Conservation (phyloP, 2,329 filamentous ascomycete genomes). For the Ascochyta clinopodiicola region DNA sequence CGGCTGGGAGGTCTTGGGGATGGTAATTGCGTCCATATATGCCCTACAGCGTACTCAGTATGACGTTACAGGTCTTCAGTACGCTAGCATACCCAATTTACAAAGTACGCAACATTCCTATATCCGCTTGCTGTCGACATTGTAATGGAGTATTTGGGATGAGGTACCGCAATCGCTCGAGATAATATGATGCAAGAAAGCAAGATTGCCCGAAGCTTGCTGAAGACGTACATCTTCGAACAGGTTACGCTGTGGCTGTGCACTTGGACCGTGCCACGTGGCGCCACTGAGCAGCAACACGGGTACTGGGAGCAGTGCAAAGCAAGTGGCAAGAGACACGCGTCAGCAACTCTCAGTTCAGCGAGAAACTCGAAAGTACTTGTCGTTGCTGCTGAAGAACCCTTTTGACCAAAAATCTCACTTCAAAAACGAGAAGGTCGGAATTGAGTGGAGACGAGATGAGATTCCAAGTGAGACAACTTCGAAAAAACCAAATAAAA, state of each 20-base stretch:
- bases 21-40: conserved; percentile 49
- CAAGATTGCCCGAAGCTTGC: conserved; percentile 24
- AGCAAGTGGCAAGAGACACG: background rate
- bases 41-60: conserved; percentile 31
- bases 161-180: conserved; percentile 34
- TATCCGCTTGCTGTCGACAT: conserved; percentile 37
- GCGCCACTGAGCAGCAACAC: conserved; percentile 28
- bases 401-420: background rate
- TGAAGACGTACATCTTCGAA: conserved; percentile 23
- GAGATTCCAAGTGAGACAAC: background rate
- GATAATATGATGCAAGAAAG: conserved; percentile 26
- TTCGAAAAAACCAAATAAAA: background rate
- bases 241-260: conserved; percentile 31
- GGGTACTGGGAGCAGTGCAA: background rate
- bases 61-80: conserved; percentile 8
- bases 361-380: background rate
- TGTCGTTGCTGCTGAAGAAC: background rate
- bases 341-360: background rate
- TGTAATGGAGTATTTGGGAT: conserved; percentile 4
- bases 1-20: conserved; percentile 43
- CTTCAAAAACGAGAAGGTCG: background rate
- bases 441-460: background rate
- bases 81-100: conserved; percentile 41
- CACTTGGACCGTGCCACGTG: conserved; percentile 26
- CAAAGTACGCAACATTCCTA: conserved; percentile 48